These are phyloP conservation scores for Mucor indicus DNA, from an alignment of 371 early-diverging fungal species.

Conservation along the genomic window DNA sequence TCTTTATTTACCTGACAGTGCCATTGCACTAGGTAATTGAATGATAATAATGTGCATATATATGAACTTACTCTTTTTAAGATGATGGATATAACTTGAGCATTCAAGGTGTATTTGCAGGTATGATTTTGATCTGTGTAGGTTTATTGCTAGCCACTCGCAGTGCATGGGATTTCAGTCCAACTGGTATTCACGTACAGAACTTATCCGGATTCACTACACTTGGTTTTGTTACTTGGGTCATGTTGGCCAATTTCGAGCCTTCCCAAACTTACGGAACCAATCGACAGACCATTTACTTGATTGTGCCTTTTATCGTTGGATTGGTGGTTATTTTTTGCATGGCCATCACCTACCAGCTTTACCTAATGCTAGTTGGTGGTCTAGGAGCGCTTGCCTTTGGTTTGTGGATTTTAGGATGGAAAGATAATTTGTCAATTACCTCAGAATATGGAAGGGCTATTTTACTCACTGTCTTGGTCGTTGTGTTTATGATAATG, in stretches of 20 bases:
- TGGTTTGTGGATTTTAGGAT: slow-evolving; percentile 62
- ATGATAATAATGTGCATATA: neutral
- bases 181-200: slow-evolving; percentile 56
- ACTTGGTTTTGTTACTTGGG: slow-evolving; percentile 43
- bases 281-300: slow-evolving; percentile 37
- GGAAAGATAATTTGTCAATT: slow-evolving; percentile 55
- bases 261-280: slow-evolving; percentile 28
- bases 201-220: slow-evolving; percentile 33
- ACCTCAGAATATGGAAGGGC: slow-evolving; percentile 55
- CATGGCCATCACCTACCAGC: slow-evolving; percentile 36
- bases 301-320: slow-evolving; percentile 52
- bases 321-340: slow-evolving; percentile 6
- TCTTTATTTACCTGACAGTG: slow-evolving; percentile 28
- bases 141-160: slow-evolving; percentile 66
- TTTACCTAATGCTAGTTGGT: slow-evolving; percentile 49
- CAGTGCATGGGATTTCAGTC: slow-evolving; percentile 16
- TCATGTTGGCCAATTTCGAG: slow-evolving; percentile 56
- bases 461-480: slow-evolving; percentile 59
- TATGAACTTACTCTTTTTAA: slow-evolving; percentile 1
- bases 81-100: slow-evolving; percentile 44
- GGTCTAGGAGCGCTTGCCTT: slow-evolving; percentile 64
- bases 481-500: slow-evolving; percentile 51
- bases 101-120: slow-evolving; percentile 57
- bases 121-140: slow-evolving; percentile 55
- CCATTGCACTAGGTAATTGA: slow-evolving; percentile 27